Conservation (phyloP, 176 grass and related monocot species). For the Alloteropsis semialata region DNA sequence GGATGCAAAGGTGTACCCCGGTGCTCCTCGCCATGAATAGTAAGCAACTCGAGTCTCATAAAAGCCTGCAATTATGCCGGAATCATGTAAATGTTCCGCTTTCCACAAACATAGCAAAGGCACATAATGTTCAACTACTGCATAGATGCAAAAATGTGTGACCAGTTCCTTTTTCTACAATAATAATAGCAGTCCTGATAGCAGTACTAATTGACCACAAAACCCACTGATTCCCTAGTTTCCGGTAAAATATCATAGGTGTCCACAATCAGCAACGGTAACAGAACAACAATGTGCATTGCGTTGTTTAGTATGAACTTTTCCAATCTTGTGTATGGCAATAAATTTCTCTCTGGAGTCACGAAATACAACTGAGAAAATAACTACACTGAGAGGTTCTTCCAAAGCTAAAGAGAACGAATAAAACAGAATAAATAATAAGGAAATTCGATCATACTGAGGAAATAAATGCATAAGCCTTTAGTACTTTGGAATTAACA, state of each 20-base stretch:
- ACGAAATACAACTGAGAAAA: background rate
- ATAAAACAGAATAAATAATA: background rate
- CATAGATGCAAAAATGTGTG: background rate
- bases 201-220: background rate
- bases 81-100: background rate
- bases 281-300: background rate
- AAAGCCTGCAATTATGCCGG: constrained; percentile 51
- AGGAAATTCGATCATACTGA: background rate
- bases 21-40: constrained; percentile 94
- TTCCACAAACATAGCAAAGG: background rate
- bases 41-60: constrained; percentile 95
- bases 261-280: background rate
- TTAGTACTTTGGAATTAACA: constrained; percentile 7
- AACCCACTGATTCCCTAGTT: background rate
- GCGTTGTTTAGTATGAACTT: background rate
- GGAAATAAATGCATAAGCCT: background rate
- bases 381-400: background rate
- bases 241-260: background rate
- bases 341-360: background rate
- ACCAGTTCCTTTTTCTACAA: background rate
- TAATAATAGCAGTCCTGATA: background rate
- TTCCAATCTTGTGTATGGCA: background rate
- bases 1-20: constrained; percentile 73
- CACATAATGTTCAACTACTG: background rate
- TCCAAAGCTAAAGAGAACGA: background rate